A percentile compares a stretch with the other conserved stretches of the same genome.
phyloP scores from a whole-genome alignment of 2,329 filamentous ascomycete genomes.

The Epichloe baconii region DNA sequence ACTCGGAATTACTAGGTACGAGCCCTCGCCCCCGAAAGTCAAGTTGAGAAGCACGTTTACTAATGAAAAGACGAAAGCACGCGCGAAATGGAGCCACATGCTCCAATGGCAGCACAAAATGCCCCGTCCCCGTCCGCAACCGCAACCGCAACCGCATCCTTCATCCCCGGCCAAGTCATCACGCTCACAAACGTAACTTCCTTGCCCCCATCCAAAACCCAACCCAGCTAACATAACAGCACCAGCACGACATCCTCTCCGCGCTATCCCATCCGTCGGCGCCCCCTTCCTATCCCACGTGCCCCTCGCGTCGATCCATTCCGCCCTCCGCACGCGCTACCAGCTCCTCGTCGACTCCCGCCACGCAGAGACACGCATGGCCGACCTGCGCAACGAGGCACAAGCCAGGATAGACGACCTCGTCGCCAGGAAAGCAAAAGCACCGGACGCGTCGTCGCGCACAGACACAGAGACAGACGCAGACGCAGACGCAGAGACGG shows the following conservation, averaged over 20 bases:
- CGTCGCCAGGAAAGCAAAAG: no score
- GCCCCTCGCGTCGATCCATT: conserved; percentile 6
- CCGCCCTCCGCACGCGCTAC: conserved; percentile 10
- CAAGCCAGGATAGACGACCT: not conserved
- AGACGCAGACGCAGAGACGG: no score
- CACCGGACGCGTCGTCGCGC: not conserved
- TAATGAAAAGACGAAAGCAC: not conserved
- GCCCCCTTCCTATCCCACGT: conserved; percentile 11
- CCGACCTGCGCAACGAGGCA: not conserved
- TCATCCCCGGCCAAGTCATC: not conserved
- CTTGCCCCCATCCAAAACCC: not conserved
- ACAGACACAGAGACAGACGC: no score
- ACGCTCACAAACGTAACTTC: conserved; percentile 10
- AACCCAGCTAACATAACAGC: not conserved
- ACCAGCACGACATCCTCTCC: conserved; percentile 9
- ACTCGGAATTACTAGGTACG: not conserved
- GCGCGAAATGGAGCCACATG: not conserved
- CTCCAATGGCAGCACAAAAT: not conserved
- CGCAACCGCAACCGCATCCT: not conserved
- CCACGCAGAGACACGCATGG: conserved; percentile 1
- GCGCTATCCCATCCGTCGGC: conserved; percentile 11
- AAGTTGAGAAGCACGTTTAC: no score
- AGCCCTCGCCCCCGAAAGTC: not conserved
- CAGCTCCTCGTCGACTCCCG: conserved; percentile 6
- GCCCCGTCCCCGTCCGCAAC: not conserved